Evolutionary conservation across 306 rosid species (phyloP).

Genomic region (Prunus salicina): DNA sequence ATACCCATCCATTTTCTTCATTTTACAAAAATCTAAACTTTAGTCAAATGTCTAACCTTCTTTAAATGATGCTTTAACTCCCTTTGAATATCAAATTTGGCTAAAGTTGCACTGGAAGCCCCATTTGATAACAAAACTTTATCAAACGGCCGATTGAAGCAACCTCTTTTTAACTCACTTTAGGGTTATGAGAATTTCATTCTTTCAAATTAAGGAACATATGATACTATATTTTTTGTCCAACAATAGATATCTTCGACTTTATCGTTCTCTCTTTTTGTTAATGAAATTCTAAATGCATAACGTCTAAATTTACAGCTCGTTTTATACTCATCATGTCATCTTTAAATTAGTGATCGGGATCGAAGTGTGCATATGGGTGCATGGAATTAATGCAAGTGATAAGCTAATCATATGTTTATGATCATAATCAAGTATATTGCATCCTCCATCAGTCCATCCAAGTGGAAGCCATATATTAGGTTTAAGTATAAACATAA

Average conservation of each 20-base stretch:
- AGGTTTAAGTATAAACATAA: slow-evolving; percentile 32
- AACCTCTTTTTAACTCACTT: too few species aligned
- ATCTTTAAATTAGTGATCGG: too few species aligned
- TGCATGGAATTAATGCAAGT: neutral
- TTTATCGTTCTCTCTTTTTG: too few species aligned
- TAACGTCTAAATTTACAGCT: neutral
- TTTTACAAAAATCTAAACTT: too few species aligned
- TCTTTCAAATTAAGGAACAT: too few species aligned
- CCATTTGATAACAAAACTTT: too few species aligned
- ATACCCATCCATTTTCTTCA: neutral
- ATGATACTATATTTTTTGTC: too few species aligned
- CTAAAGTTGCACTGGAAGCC: too few species aligned
- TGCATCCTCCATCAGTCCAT: neutral
- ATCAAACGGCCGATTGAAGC: too few species aligned
- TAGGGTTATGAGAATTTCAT: too few species aligned
- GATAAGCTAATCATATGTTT: neutral
- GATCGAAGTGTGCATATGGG: neutral
- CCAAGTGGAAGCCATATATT: slow-evolving; percentile 12
- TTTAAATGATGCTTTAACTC: neutral
- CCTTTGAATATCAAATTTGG: neutral
- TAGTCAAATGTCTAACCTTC: neutral
- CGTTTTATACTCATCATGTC: neutral
- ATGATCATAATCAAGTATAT: too few species aligned
- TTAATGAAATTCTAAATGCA: neutral
- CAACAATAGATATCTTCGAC: too few species aligned